A percentile compares a stretch with the other conserved stretches of the same genome.
Conservation (phyloP, 2,329 filamentous ascomycete species). For the Beauveria medogensis region DNA sequence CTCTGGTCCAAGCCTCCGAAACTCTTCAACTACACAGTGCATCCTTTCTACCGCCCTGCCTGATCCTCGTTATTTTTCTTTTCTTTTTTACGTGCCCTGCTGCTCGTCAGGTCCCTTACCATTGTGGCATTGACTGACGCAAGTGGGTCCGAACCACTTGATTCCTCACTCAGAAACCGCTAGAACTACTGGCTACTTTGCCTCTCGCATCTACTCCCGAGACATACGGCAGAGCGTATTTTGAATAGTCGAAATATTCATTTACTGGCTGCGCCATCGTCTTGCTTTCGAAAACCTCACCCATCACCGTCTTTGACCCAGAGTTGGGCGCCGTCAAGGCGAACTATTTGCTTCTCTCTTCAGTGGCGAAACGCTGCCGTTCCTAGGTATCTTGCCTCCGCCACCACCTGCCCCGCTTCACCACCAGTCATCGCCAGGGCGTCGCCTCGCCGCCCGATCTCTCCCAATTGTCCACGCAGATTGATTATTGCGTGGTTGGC, state of each 20-base stretch:
- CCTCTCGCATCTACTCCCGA: constrained; percentile 7
- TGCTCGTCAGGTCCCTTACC: background rate
- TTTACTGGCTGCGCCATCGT: background rate
- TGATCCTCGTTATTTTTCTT: background rate
- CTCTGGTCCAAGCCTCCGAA: background rate
- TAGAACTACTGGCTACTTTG: constrained; percentile 1
- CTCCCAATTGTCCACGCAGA: background rate
- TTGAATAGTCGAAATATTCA: background rate
- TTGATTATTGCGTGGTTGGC: background rate
- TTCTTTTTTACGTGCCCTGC: background rate
- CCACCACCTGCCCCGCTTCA: constrained; percentile 7
- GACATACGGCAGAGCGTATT: background rate
- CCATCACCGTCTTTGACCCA: background rate
- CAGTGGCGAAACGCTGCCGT: background rate
- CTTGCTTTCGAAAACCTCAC: background rate
- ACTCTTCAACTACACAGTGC: constrained; percentile 2
- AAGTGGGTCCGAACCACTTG: background rate
- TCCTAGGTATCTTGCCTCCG: background rate
- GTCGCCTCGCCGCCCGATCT: background rate
- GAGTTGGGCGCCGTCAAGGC: constrained; percentile 8
- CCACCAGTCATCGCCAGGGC: constrained; percentile 6
- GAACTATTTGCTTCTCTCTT: background rate
- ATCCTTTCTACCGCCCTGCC: background rate
- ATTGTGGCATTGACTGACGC: constrained; percentile 1
- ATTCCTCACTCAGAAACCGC: constrained; percentile 6